Evolutionary conservation across 2,329 filamentous ascomycete species (phyloP), one percentile per base, ranked within the genome.

Genomic region (Teratosphaeria pseudoeucalypti): DNA sequence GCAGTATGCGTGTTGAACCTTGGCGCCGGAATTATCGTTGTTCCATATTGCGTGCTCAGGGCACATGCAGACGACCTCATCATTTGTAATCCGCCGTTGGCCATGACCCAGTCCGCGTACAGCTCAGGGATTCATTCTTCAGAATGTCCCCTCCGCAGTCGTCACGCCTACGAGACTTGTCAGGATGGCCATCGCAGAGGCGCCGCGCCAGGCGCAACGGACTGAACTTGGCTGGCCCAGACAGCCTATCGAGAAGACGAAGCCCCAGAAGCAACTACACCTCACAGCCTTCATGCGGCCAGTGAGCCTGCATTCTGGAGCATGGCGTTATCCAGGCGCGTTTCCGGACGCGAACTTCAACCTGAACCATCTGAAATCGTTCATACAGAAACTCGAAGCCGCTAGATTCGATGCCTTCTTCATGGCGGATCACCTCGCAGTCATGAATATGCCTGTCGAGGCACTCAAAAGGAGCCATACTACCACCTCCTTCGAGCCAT

Each of bases 201-300:
- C n/a, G 19, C 43, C 43, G 43, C 43, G 43, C 43, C 43, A 49
- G n/a, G 43, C 43, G 43, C 43, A 49, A 49, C 23, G 43, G 19
- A 49, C 43, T 7, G 43, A 49, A 23, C 43, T 49, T 19, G 43
- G 43, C 43, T 49, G 43, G 43, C 43, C 43, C 19, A 49, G 23
- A n/a, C n/a, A 19, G 2, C n/a, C 43, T 11, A 7, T 49, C 10
- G 43, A 23, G n/a, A 23, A 49, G n/a, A 49, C 7, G 43, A 49
- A 49, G 43, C 19, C 43, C n/a, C 43, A 49, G 43, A 70, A 68
- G 57, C 67, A 78, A 61, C 70, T 82, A 6, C 80, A 84, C 62
- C 75, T 84, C 3, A 83, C 81, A 2, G 81, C 81, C 0, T 84
- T 83, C 61, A 83, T 84, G 81, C 78, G 81, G 19, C 81, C 81